phyloP scores from a whole-genome alignment of 257 asterid species.

The Knoxia roxburghii region DNA sequence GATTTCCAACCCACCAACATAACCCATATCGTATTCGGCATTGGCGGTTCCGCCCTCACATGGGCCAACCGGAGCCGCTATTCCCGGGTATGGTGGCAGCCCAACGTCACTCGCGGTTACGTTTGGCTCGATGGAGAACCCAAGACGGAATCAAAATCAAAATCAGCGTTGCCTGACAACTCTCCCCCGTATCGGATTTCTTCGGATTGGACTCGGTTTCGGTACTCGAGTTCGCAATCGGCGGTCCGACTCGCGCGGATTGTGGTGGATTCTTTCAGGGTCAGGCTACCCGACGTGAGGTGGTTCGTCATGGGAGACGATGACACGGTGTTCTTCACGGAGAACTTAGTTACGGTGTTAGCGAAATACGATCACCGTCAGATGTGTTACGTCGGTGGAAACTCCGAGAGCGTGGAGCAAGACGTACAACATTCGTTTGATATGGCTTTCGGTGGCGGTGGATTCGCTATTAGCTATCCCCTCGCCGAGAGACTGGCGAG shows the following conservation, averaged over 20 bases:
- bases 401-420: constrained; percentile 88
- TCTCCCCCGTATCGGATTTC: constrained; percentile 52
- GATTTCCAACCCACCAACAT: constrained; percentile 48
- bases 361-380: constrained; percentile 64
- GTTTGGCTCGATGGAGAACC: constrained; percentile 58
- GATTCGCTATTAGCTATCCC: constrained; percentile 72
- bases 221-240: constrained; percentile 40
- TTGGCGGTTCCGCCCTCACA: constrained; percentile 63
- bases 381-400: constrained; percentile 78
- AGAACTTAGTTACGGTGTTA: constrained; percentile 61
- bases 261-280: constrained; percentile 55
- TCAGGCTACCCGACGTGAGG: constrained; percentile 55
- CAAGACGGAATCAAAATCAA: constrained; percentile 3
- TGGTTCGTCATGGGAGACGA: constrained; percentile 99
- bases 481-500: constrained; percentile 53
- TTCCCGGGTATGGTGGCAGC: constrained; percentile 79
- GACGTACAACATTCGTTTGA: constrained; percentile 68
- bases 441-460: constrained; percentile 98
- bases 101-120: constrained; percentile 59
- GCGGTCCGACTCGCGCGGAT: constrained; percentile 82
- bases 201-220: constrained; percentile 62
- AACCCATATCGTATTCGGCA: constrained; percentile 78
- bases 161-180: constrained; percentile 19
- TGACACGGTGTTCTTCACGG: constrained; percentile 80
- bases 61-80: constrained; percentile 56